A percentile compares a stretch with the other conserved stretches of the same genome.
Evolutionary conservation across 1,284 basidiomycete species (phyloP).

Genomic region (Sporisorium scitamineum): DNA sequence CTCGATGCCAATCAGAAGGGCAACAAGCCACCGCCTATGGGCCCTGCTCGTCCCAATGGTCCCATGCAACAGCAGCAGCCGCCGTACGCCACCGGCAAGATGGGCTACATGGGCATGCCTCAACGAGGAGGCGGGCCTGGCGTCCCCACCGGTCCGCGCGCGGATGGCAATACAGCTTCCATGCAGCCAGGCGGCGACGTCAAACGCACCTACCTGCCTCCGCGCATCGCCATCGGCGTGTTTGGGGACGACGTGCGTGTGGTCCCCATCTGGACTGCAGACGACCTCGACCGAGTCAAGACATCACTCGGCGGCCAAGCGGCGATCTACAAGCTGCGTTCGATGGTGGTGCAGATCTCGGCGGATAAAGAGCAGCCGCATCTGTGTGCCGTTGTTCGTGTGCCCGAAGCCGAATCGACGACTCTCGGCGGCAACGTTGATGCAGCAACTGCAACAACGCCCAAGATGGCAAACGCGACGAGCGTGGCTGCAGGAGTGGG

Average conservation of each 20-base stretch:
- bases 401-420: slow-evolving; percentile 72
- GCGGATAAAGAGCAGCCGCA: slow-evolving; percentile 83
- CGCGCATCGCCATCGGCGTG: slow-evolving; percentile 51
- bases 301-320: slow-evolving; percentile 19
- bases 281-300: slow-evolving; percentile 33
- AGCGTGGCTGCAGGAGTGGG: not conserved
- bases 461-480: slow-evolving; percentile 11
- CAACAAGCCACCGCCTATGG: slow-evolving; percentile 4
- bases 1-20: slow-evolving; percentile 72
- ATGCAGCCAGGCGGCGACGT: slow-evolving; percentile 6
- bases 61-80: slow-evolving; percentile 14
- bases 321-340: slow-evolving; percentile 72
- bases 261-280: slow-evolving; percentile 34
- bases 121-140: slow-evolving; percentile 14
- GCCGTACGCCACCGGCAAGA: slow-evolving; percentile 17
- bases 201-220: slow-evolving; percentile 71
- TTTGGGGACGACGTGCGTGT: slow-evolving; percentile 50
- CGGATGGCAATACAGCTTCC: slow-evolving; percentile 6
- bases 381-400: slow-evolving; percentile 89
- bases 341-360: slow-evolving; percentile 85
- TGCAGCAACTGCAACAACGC: slow-evolving; percentile 15
- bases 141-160: slow-evolving; percentile 20
- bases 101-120: slow-evolving; percentile 34
- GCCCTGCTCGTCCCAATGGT: slow-evolving; percentile 2
- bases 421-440: slow-evolving; percentile 59